phyloP scores from a whole-genome alignment of 2,329 filamentous ascomycete genomes.

The Fusarium nanum region DNA sequence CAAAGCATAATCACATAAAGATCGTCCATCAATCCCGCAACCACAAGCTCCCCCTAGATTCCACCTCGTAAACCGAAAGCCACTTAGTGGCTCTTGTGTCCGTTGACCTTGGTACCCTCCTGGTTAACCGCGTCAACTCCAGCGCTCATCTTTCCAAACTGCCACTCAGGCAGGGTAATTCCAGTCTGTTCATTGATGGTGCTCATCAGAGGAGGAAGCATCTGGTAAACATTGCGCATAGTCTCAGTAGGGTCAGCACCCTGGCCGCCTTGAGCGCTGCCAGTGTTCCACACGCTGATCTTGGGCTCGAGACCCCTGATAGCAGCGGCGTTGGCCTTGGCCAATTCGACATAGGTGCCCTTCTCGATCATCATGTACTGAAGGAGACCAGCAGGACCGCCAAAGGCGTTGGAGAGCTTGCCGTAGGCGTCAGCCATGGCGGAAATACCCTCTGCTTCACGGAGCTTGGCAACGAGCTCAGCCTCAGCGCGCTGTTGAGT shows the following conservation, averaged over 20 bases:
- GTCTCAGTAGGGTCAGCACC: constrained; percentile 64
- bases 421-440: constrained; percentile 86
- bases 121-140: constrained; percentile 49
- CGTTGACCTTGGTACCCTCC: constrained; percentile 41
- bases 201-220: constrained; percentile 81
- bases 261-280: constrained; percentile 58
- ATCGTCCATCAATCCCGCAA: neutral
- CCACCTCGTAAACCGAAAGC: neutral
- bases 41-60: neutral
- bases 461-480: constrained; percentile 68
- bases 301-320: constrained; percentile 84
- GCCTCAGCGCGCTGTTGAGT: constrained; percentile 67
- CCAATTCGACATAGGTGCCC: constrained; percentile 80
- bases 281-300: constrained; percentile 92
- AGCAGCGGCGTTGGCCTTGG: constrained; percentile 80
- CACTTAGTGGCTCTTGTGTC: constrained; percentile 29
- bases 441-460: constrained; percentile 79
- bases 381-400: constrained; percentile 80
- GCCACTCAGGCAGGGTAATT: constrained; percentile 82
- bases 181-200: constrained; percentile 93
- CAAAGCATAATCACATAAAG: neutral
- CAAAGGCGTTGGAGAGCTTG: constrained; percentile 77
- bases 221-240: constrained; percentile 86
- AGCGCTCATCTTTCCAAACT: constrained; percentile 64
- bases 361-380: constrained; percentile 91